Evolutionary conservation across 2,329 filamentous ascomycete genomes (phyloP).

Genomic region (Colletotrichum costaricense): DNA sequence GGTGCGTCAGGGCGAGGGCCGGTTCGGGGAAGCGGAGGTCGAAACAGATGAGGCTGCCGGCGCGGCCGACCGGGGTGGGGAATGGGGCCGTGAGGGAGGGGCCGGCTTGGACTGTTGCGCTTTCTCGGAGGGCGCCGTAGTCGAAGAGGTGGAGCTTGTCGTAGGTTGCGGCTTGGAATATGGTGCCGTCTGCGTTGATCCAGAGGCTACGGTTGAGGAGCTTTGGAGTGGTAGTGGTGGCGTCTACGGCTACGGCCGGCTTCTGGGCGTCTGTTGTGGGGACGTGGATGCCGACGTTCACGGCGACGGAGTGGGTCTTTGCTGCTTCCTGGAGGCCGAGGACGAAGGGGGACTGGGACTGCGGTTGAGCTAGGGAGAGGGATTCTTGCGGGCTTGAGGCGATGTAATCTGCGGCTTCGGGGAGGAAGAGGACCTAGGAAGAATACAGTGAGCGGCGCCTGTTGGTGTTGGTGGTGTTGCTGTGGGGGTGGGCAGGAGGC

Average conservation of each 20-base stretch:
- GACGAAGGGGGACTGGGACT: constrained; percentile 78
- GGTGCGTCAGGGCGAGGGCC: constrained; percentile 70
- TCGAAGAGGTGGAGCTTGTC: constrained; percentile 96
- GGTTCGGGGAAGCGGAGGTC: constrained; percentile 88
- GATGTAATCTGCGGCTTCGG: constrained; percentile 93
- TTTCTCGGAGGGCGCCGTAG: constrained; percentile 62
- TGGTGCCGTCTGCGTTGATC: constrained; percentile 56
- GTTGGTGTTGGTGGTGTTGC: background rate
- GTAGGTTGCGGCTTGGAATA: constrained; percentile 65
- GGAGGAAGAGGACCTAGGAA: constrained; percentile 82
- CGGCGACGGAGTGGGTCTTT: constrained; percentile 69
- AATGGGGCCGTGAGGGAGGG: constrained; percentile 74
- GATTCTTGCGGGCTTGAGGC: constrained; percentile 75
- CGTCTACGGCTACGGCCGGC: constrained; percentile 4
- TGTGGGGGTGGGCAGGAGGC: too few relatives aligned
- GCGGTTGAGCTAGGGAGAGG: constrained; percentile 75
- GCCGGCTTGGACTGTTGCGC: constrained; percentile 75
- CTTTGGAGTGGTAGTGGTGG: constrained; percentile 42
- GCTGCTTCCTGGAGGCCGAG: constrained; percentile 79
- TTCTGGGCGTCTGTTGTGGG: constrained; percentile 56
- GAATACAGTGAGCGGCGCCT: background rate
- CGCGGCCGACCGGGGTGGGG: constrained; percentile 76
- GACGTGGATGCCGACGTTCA: constrained; percentile 92
- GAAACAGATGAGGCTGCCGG: constrained; percentile 90
- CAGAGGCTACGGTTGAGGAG: constrained; percentile 66